Base-by-base conservation (phyloP, 2,329 filamentous ascomycete species). In the Pestalotiopsis fici region DNA sequence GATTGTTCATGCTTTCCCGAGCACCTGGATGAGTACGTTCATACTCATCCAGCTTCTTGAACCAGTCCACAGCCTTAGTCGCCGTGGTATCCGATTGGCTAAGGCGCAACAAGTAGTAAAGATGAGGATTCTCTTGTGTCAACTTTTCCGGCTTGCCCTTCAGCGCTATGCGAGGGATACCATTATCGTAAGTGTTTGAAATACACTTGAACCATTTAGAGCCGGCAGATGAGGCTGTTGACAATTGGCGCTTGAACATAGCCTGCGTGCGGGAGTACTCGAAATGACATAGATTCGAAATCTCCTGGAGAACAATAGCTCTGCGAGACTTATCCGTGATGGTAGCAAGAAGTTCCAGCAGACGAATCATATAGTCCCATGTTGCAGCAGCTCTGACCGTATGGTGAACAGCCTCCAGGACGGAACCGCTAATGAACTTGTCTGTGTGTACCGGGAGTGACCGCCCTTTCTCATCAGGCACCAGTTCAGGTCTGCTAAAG, bases 381-480 rank as follows among this genome's bases (percentile, higher is more conserved):
- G 79, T 72, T 0, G 80, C 78, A 12, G 76, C 75, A 0, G 63
- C 74, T 61, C 78, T 77, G 18, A 85, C 68, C 0, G 75, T 71
- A 11, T 69, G 68, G 21, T 84, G 77, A 0, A 85, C 65, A 0
- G 77, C 73, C 12, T 86, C 83, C 1, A 86, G 79, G 1, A 85
- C 68, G 1, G 81, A 75, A 2, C 70, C 72, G 64, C 79, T 83
- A 66, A 84, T 80, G 67, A 81, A 79, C 23, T 75, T 81, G 63
- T 85, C 81, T 0, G 78, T 81, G n/a, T 77, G 66, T 1, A 76
- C 72, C 0, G 80, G 78, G 2, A 83, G 59, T 0, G 59, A 67
- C 1, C 80, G 77, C 1, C 84, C 83, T 62, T 79, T 81, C 54
- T 85, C 82, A 62, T 87, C 84, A 0, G 74, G 68, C 0, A 86